A percentile compares a stretch with the other conserved stretches of the same genome.
Evolutionary conservation across 1,284 basidiomycete genomes (phyloP).

Genomic region (Apiotrichum brassicae): DNA sequence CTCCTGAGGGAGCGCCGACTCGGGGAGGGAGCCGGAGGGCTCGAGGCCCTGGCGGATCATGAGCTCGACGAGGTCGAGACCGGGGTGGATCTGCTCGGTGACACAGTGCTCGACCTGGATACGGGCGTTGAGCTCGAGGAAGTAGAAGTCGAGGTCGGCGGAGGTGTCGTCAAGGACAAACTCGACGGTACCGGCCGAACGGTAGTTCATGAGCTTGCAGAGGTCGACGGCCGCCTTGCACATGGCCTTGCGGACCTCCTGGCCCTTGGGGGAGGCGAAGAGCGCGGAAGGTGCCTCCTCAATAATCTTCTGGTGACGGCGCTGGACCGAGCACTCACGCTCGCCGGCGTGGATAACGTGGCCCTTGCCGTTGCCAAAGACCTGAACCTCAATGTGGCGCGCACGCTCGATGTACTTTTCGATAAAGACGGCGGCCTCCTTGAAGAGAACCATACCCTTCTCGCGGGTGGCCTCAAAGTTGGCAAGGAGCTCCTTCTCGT

Average conservation of each 20-base stretch:
- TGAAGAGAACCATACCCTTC: constrained; percentile 53
- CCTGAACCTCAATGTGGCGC: constrained; percentile 63
- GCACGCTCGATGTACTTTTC: constrained; percentile 57
- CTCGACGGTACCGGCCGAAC: constrained; percentile 62
- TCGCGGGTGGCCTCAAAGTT: constrained; percentile 18
- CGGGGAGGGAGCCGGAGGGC: constrained; percentile 37
- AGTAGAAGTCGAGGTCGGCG: constrained; percentile 54
- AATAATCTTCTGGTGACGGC: constrained; percentile 67
- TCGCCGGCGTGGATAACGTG: constrained; percentile 62
- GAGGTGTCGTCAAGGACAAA: constrained; percentile 57
- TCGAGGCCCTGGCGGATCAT: constrained; percentile 51
- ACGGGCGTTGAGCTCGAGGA: constrained; percentile 68
- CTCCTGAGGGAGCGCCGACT: constrained; percentile 38
- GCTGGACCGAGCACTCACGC: constrained; percentile 64
- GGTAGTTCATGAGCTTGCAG: constrained; percentile 54
- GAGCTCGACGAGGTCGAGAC: constrained; percentile 59
- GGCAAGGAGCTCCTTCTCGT: constrained; percentile 52
- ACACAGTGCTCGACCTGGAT: constrained; percentile 68
- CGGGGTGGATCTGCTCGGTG: constrained; percentile 56
- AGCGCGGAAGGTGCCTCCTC: constrained; percentile 56
- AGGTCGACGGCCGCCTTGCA: constrained; percentile 55
- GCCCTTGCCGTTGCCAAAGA: constrained; percentile 59
- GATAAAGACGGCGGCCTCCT: constrained; percentile 55
- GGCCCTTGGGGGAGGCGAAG: constrained; percentile 46
- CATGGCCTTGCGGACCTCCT: constrained; percentile 49